A percentile compares a stretch with the other conserved stretches of the same genome.
Evolutionary conservation across 176 grass and related monocot species (phyloP).

Genomic region (Carex kokanica): DNA sequence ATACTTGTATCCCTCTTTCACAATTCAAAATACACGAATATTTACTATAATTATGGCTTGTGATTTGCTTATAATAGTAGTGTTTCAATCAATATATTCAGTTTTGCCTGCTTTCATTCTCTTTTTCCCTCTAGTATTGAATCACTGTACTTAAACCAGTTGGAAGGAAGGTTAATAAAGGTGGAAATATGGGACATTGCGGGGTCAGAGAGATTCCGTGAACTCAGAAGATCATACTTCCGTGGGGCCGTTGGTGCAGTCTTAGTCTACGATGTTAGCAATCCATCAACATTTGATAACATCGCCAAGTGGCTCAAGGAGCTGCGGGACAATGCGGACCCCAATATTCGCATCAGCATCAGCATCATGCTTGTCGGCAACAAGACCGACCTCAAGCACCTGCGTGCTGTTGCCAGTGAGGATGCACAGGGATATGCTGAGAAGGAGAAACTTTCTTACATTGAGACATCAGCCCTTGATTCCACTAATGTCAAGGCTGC

Average conservation of each 20-base stretch:
- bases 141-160: slow-evolving; percentile 26
- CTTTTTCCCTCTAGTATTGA: not conserved
- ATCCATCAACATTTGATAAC: slow-evolving; percentile 83
- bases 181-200: slow-evolving; percentile 86
- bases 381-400: slow-evolving; percentile 79
- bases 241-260: slow-evolving; percentile 73
- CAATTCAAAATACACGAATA: not conserved
- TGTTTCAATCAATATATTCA: not conserved
- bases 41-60: not conserved
- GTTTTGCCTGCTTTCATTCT: slow-evolving; percentile 1
- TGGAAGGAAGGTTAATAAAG: slow-evolving; percentile 79
- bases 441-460: slow-evolving; percentile 66
- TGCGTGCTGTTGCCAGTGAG: slow-evolving; percentile 43
- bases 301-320: slow-evolving; percentile 83
- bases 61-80: too few relatives aligned
- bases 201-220: slow-evolving; percentile 65
- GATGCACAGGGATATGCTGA: slow-evolving; percentile 51
- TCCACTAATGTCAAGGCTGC: slow-evolving; percentile 69
- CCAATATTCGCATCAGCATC: slow-evolving; percentile 36
- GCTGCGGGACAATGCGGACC: slow-evolving; percentile 61
- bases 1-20: not conserved
- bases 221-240: slow-evolving; percentile 83
- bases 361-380: slow-evolving; percentile 84
- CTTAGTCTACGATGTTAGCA: slow-evolving; percentile 78
- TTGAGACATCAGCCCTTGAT: slow-evolving; percentile 77